Conservation (phyloP, 345 rosid genomes). For the Triadica sebifera region DNA sequence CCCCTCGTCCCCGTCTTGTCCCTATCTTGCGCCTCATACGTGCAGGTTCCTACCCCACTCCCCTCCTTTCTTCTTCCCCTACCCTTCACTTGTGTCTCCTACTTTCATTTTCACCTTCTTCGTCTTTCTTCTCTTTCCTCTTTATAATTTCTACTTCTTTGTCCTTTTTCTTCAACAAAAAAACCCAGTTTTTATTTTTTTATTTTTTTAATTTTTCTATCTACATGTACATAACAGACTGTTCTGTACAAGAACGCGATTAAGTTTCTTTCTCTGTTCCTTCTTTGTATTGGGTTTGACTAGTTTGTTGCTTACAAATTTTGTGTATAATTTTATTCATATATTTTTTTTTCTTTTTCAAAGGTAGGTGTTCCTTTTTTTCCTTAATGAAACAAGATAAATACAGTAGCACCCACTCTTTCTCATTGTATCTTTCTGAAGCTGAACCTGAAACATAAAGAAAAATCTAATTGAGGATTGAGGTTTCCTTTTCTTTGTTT, state of each 20-base stretch:
- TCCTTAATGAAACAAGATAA: constrained; percentile 7
- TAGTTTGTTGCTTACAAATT: not conserved
- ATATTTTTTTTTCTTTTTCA: too few relatives aligned
- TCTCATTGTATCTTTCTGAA: not conserved
- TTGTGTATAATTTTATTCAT: not conserved
- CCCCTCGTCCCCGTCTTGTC: constrained; percentile 23
- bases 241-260: not conserved
- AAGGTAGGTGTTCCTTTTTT: not conserved
- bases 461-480: not conserved
- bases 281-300: not conserved
- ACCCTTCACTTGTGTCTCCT: not conserved
- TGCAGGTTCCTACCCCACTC: constrained; percentile 22
- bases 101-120: constrained; percentile 23
- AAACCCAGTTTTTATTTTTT: not conserved
- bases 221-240: not conserved
- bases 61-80: not conserved
- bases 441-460: not conserved
- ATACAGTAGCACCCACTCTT: constrained; percentile 19
- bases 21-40: constrained; percentile 22
- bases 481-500: not conserved
- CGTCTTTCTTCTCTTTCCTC: not conserved
- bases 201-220: too few relatives aligned
- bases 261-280: too few relatives aligned
- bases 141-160: not conserved
- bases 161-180: not conserved